Evolutionary conservation across 768 basidiomycete species (phyloP), one percentile per base, ranked within the genome.

Genomic region (Serendipita vermifera): DNA sequence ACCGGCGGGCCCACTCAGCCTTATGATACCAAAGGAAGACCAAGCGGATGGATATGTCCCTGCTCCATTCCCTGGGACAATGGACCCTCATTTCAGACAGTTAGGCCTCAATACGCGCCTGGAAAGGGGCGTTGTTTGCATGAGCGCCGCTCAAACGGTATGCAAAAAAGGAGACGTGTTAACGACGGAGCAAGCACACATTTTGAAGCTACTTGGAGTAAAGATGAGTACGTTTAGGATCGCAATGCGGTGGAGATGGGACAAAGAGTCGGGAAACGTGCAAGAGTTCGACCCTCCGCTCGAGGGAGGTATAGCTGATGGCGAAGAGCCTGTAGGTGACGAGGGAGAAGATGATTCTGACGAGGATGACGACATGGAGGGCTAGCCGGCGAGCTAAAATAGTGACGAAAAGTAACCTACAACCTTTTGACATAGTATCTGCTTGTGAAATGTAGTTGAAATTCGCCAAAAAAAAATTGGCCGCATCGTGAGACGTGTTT

Each of bases 21-120:
- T 94, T 20, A 80, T 97, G 55, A 78, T 92, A 82, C 78, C 63
- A 66, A 46, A 67, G 60, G 65, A 66, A 53, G 46, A 51, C 27
- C 15, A 51, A n/a, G 46, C 20, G 6, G 46, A 20, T 17, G 46
- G 46, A 15, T 26, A 85, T 2, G 83, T 86, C 60, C 79, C 85
- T 35, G 84, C 92, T 62, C 85, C 89, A 2, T 93, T 98, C 69
- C 91, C 96, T 33, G 92, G 97, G 68, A 92, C 91, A 63, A 91
- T 98, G 72, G 96, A 99, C 60, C 92, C 93, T 20, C 94, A 98
- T 66, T 75, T 99, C 54, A 82, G 96, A 56, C 88, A 87, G 68
- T 78, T 98, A 33, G 96, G 96, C 5, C 71, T 99, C 31, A 74
- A 80, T 53, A 98, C 93, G 15, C 78, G 75, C 29, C 78, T 99